Conservation (phyloP, 176 grass and related monocot species). For the Melocanna baccifera region DNA sequence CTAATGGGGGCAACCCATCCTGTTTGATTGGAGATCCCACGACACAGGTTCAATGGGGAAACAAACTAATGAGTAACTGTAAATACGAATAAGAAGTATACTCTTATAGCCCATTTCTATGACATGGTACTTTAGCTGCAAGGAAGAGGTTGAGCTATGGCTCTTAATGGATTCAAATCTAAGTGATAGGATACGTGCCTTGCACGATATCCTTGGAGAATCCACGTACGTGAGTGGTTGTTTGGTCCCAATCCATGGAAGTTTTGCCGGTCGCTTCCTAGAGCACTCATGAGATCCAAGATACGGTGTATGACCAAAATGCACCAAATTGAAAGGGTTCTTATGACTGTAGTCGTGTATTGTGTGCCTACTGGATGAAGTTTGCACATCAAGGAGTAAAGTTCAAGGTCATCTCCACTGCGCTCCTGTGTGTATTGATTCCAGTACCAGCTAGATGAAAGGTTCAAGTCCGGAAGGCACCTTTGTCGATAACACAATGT, state of each 20-base stretch:
- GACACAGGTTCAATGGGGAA: background rate
- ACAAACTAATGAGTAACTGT: background rate
- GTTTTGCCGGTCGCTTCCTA: background rate
- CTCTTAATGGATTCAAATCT: background rate
- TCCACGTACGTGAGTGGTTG: background rate
- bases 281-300: background rate
- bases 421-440: background rate
- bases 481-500: background rate
- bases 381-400: background rate
- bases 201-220: background rate
- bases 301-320: background rate
- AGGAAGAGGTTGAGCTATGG: background rate
- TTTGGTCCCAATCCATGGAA: background rate
- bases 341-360: background rate
- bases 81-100: background rate
- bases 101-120: background rate
- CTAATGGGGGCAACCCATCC: background rate
- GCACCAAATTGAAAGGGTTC: background rate
- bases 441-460: background rate
- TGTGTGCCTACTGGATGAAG: background rate
- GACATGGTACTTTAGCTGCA: background rate
- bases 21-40: constrained; percentile 8
- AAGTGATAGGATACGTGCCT: background rate
- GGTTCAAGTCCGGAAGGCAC: background rate
- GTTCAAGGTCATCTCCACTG: background rate